phyloP scores from a whole-genome alignment of 306 rosid genomes.

The Gleditsia sinensis region DNA sequence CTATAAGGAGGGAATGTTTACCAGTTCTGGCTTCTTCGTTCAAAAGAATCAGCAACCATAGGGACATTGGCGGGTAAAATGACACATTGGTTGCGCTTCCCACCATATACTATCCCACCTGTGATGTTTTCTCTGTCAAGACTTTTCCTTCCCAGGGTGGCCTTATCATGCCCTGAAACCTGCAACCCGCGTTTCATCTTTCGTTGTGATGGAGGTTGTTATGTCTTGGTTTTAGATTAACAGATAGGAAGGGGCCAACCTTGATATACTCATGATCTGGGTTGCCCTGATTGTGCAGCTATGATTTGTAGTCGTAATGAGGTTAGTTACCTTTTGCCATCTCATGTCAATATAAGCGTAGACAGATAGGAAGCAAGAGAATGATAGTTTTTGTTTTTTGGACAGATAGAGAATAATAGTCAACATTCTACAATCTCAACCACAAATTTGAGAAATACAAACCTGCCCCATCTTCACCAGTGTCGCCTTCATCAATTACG shows the following conservation, averaged over 20 bases:
- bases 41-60: conserved; percentile 58
- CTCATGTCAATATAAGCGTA: conserved; percentile 40
- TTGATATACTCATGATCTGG: background rate
- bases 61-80: conserved; percentile 43
- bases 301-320: conserved; percentile 44
- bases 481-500: conserved; percentile 42
- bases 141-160: conserved; percentile 38
- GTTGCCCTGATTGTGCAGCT: background rate
- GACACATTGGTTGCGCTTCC: conserved; percentile 47
- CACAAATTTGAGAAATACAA: conserved; percentile 32
- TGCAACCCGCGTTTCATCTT: conserved; percentile 32
- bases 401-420: background rate
- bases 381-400: too few species aligned
- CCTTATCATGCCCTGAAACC: conserved; percentile 39
- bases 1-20: conserved; percentile 27
- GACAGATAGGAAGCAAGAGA: conserved; percentile 22
- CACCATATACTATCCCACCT: conserved; percentile 32
- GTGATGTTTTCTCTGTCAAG: conserved; percentile 31
- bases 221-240: too few species aligned
- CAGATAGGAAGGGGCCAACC: background rate
- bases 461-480: conserved; percentile 4
- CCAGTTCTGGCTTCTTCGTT: conserved; percentile 65
- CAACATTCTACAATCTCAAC: conserved; percentile 37
- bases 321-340: conserved; percentile 57
- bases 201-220: too few species aligned